Evolutionary conservation across 2,329 filamentous ascomycete genomes (phyloP), one percentile per base, ranked within the genome.

Genomic region (Verticillium tricorpus): DNA sequence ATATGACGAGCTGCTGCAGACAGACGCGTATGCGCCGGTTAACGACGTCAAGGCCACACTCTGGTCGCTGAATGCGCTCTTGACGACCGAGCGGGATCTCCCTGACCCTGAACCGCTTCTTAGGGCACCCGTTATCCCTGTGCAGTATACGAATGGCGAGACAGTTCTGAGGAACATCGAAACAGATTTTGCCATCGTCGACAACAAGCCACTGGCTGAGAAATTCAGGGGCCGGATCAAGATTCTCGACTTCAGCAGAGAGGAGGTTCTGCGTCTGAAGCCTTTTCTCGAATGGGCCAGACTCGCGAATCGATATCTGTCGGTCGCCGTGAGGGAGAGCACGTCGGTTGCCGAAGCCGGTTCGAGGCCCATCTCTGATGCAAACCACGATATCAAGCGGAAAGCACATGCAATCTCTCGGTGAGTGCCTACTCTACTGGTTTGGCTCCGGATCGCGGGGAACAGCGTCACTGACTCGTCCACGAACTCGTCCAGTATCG

Each of bases 201-300:
- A 79, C 57, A 71, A 72, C 28, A 68, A 75, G 8, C 19, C 45
- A 0, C 59, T 77, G 1, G 58, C 56, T 0, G 63, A 68, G 3
- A 58, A 63, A 0, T 79, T 80, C 57, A 22, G 57, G 0, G 22
- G 59, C 5, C 67, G 62, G 12, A 69, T 71, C 3, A 76, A 72
- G 56, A 61, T 74, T 2, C 65, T 79, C 0, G 75, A 77, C 61
- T 78, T 77, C 58, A 64, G 56, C 0, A 56, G 77, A 2, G 67
- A 75, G 7, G 73, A 79, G 1, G 66, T 76, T 4, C 64, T 62
- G 2, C 62, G 60, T 0, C 61, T 80, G 1, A 60, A 60, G 3
- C 68, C 68, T 1, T 72, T 79, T 5, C 15, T 79, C 5, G 52
- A 66, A 0, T 80, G 77, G 77, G 57, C 67, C 3, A 61, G 67